These are phyloP conservation scores for Phytophthora agathidicida DNA, from an alignment of 352 stramenopile species.

Conservation along the genomic window DNA sequence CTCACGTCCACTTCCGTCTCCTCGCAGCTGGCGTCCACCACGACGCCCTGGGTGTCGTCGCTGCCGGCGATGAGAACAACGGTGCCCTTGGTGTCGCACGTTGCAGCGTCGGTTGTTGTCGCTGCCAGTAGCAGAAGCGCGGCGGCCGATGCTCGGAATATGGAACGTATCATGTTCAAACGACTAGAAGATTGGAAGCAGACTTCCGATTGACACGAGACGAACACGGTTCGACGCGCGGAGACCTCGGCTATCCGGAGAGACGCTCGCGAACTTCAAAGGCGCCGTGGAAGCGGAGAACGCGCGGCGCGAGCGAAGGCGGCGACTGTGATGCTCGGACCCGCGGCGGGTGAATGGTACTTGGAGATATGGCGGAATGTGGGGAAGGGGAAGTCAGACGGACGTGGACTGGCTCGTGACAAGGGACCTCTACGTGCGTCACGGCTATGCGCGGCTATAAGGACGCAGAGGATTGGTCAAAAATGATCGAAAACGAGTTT, in stretches of 20 bases:
- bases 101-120: conserved; percentile 8
- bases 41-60: conserved; percentile 35
- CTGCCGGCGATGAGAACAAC: conserved; percentile 46
- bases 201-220: background rate
- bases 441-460: background rate
- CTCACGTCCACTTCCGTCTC: conserved; percentile 37
- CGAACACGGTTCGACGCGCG: conserved; percentile 7
- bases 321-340: background rate
- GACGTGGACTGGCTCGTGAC: conserved; percentile 29
- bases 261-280: conserved; percentile 12
- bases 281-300: conserved; percentile 6
- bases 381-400: conserved; percentile 30
- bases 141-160: background rate
- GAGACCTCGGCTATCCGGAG: conserved; percentile 8
- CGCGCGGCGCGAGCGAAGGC: background rate
- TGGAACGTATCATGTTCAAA: background rate
- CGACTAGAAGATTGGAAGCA: background rate
- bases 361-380: conserved; percentile 27
- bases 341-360: background rate
- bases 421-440: conserved; percentile 8
- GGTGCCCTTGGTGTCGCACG: conserved; percentile 43
- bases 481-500: background rate
- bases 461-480: background rate
- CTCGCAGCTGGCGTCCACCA: conserved; percentile 44
- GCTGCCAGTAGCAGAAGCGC: conserved; percentile 10